Base-by-base conservation (phyloP, 2,329 filamentous ascomycete species). In the Rutstroemia sp. region DNA sequence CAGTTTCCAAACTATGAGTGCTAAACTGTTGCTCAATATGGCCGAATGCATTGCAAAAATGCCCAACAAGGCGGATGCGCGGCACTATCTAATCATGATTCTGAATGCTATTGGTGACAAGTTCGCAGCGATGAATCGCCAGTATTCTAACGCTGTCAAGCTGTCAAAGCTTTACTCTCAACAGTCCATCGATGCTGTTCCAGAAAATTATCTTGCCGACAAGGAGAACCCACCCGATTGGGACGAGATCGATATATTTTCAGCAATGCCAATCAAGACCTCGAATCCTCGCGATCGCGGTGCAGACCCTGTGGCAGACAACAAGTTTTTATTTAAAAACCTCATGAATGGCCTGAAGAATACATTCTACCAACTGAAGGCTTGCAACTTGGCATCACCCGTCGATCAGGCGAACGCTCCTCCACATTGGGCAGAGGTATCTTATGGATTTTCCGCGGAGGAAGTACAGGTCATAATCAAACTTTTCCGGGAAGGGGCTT, bases 1-100 rank as follows among this genome's bases (percentile, higher is more conserved):
- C 0, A 99, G 92, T 71, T 99, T 99, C 69, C 95, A 99, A 72
- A 99, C 94, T 0, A 99, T 99, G 94, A 97, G 94, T 65, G 95
- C 94, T 0, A 99, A 97, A 71, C 77, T 99, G 2, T 77, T 99
- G 0, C 77, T 99, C 12, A 99, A 99, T 70, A 95, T 99, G 90
- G 94, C 92, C 0, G 95, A 99, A 67, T 95, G 90, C 70, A 99
- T 99, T 67, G 89, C 92, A 1, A 95, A 92, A 71, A 81, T 99
- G 64, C 87, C 88, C 19, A 89, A 96, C 69, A 99, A 97, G 74
- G 84, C 87, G 45, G 92, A 99, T 70, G 94, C 94, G 23, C 86
- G 95, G 5, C 92, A 97, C 70, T 96, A 96, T 70, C 76, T 99
- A 59, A 90, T 99, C 68, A 94, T 95, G 84, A 97, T 99, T 46